Percentiles rank a stretch among this genome's conserved stretches.
phyloP scores from a whole-genome alignment of 2,329 filamentous ascomycete genomes.

The Fusarium fracticaudum region DNA sequence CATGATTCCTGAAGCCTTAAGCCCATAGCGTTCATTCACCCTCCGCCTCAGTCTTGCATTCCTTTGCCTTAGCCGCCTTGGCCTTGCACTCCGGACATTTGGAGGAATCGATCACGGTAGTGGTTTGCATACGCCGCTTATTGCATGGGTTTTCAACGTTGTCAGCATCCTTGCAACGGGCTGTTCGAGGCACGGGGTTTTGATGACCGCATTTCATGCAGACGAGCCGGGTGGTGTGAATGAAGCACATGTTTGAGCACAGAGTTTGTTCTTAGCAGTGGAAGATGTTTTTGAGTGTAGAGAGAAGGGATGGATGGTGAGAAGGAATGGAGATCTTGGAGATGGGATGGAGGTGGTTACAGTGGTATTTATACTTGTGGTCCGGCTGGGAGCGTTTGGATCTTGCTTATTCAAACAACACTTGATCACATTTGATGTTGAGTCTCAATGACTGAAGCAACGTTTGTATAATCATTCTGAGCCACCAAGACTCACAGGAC shows the following conservation, averaged over 20 bases:
- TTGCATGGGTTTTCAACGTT: not conserved
- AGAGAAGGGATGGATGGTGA: not conserved
- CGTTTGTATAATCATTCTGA: not conserved
- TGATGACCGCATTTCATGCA: not conserved
- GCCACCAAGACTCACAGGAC: not conserved
- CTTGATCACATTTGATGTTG: not conserved
- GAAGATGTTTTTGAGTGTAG: not conserved
- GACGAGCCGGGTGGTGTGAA: not conserved
- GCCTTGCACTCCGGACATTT: not conserved
- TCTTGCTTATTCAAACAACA: not conserved
- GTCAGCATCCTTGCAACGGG: not conserved
- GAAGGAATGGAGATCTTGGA: not conserved
- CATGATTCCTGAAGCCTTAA: not conserved
- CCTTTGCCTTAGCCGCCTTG: not conserved
- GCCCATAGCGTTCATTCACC: not conserved
- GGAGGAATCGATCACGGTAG: not conserved
- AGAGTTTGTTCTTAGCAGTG: not conserved
- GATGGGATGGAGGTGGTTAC: not conserved
- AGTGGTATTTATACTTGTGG: not conserved
- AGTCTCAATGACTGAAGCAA: rapidly evolving
- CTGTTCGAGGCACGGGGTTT: not conserved
- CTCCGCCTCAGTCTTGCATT: not conserved
- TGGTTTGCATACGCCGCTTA: not conserved
- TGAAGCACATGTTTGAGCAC: not conserved
- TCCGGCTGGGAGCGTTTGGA: not conserved